Percentiles rank a stretch among this genome's conserved stretches.
Evolutionary conservation across 805 yeast species (phyloP).

Genomic region (Wickerhamomyces canadensis): DNA sequence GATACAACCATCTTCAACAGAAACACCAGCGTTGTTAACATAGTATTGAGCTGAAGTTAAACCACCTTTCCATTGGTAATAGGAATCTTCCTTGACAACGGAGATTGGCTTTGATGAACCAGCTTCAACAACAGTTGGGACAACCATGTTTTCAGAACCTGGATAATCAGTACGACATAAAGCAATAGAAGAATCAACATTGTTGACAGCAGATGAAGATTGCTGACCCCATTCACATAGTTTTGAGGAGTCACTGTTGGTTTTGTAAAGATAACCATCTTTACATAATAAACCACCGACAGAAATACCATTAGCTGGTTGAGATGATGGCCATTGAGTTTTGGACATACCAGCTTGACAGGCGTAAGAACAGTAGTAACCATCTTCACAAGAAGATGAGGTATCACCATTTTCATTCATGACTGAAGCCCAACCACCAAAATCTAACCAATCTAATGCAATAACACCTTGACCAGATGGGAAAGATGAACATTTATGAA

Average conservation of each 20-base stretch:
- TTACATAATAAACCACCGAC: constrained; percentile 89
- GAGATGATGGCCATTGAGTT: constrained; percentile 92
- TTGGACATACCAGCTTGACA: constrained; percentile 99
- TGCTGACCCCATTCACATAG: constrained; percentile 86
- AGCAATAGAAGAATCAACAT: constrained; percentile 65
- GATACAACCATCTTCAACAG: constrained; percentile 83
- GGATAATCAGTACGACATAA: constrained; percentile 99
- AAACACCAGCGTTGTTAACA: constrained; percentile 94
- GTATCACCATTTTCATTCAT: constrained; percentile 51
- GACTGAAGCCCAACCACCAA: constrained; percentile 51
- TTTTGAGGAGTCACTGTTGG: constrained; percentile 58
- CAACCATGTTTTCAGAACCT: constrained; percentile 97
- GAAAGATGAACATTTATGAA: constrained; percentile 58
- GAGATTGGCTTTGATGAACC: constrained; percentile 65
- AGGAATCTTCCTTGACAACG: constrained; percentile 71
- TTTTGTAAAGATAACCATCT: constrained; percentile 74
- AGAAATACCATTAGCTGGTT: constrained; percentile 84
- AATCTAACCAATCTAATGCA: constrained; percentile 53
- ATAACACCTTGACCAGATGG: constrained; percentile 84
- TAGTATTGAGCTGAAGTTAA: constrained; percentile 93
- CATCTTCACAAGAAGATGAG: constrained; percentile 74
- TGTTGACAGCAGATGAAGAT: constrained; percentile 62
- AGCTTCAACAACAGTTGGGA: constrained; percentile 78
- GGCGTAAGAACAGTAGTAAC: constrained; percentile 94
- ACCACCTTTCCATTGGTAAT: constrained; percentile 79